A percentile compares a stretch with the other conserved stretches of the same genome.
Evolutionary conservation across 345 rosid genomes (phyloP).

Genomic region (Syzygium aromaticum): DNA sequence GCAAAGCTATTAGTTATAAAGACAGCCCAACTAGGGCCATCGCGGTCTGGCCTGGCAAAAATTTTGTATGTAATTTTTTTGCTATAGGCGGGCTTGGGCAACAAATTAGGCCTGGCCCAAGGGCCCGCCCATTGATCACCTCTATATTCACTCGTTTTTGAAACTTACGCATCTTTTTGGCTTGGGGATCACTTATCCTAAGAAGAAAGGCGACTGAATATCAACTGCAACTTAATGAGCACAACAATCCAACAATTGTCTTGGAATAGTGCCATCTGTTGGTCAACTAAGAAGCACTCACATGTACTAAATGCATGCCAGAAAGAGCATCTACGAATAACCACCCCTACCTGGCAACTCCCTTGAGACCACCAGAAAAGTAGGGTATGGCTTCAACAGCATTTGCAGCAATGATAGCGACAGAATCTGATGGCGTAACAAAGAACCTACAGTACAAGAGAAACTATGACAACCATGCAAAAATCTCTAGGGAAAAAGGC

Average conservation of each 20-base stretch:
- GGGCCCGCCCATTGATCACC: neutral
- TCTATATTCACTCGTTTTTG: neutral
- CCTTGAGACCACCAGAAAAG: constrained; percentile 89
- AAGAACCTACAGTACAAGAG: constrained; percentile 51
- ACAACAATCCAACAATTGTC: neutral
- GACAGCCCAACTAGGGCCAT: neutral
- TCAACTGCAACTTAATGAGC: neutral
- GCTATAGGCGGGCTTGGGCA: neutral
- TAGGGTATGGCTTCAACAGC: constrained; percentile 86
- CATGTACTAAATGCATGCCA: neutral
- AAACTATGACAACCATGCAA: neutral
- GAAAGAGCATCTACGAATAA: neutral
- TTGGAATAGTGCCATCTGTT: neutral
- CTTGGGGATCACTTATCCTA: neutral
- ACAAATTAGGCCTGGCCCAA: neutral
- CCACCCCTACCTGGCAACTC: constrained; percentile 71
- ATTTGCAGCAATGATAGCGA: constrained; percentile 97
- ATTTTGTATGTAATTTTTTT: neutral
- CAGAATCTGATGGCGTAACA: constrained; percentile 98
- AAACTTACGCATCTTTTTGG: neutral
- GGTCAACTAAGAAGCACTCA: neutral
- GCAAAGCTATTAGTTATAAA: neutral
- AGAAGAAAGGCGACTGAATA: neutral
- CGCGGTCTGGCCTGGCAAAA: neutral
- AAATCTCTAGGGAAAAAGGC: neutral